Conservation (phyloP, 164 flowering plant species). For the Liriodendron chinense region DNA sequence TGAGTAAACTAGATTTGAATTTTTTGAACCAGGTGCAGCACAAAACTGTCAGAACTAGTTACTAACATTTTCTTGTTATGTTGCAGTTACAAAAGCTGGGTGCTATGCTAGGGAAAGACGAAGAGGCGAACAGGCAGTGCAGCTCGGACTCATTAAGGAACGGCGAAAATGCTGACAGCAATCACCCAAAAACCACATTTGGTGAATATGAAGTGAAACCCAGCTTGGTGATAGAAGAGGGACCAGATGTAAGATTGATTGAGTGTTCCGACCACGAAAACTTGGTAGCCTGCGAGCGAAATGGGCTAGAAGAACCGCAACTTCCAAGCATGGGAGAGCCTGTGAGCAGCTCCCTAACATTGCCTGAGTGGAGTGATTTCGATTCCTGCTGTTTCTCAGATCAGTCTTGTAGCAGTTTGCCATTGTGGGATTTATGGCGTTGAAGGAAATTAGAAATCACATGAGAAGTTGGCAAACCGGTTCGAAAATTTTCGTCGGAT, state of each 20-base stretch:
- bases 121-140: slow-evolving; percentile 8
- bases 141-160: slow-evolving; percentile 14
- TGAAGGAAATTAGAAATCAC: slow-evolving; percentile 8
- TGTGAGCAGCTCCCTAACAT: slow-evolving; percentile 18
- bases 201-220: slow-evolving; percentile 23
- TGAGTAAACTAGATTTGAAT: too few species aligned
- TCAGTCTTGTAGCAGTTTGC: slow-evolving; percentile 33
- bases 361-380: slow-evolving; percentile 35
- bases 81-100: slow-evolving; percentile 48
- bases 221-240: slow-evolving; percentile 17
- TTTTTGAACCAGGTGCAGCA: not conserved
- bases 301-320: slow-evolving; percentile 19
- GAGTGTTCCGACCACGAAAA: slow-evolving; percentile 22
- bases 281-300: slow-evolving; percentile 14
- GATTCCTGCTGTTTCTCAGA: slow-evolving; percentile 32
- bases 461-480: not conserved
- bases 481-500: not conserved
- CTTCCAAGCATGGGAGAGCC: slow-evolving; percentile 17
- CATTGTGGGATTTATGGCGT: slow-evolving; percentile 52
- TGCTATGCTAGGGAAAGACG: slow-evolving; percentile 23
- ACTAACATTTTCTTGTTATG: not conserved
- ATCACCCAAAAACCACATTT: slow-evolving; percentile 11
- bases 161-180: slow-evolving; percentile 18
- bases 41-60: not conserved
- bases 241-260: slow-evolving; percentile 12